Conservation (phyloP, 78 protist species). For the Bigelowiella natans region DNA sequence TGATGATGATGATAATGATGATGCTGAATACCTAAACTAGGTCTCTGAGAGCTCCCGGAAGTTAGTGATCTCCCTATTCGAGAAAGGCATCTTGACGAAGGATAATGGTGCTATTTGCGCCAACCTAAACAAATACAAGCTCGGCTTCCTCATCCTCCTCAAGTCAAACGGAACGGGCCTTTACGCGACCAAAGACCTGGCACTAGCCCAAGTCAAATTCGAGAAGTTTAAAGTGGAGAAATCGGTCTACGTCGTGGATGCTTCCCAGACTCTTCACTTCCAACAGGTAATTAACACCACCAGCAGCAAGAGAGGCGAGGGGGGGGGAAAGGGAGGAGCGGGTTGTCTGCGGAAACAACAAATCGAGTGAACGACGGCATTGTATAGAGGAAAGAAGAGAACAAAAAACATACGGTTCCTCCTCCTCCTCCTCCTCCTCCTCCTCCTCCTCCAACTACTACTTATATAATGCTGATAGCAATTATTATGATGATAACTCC, state of each 20-base stretch:
- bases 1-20: too few relatives aligned
- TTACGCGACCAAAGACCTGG: slow-evolving; percentile 4
- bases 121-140: not conserved
- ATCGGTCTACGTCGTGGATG: not conserved
- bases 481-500: not conserved
- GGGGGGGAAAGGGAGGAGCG: not conserved
- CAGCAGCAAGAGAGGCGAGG: not conserved
- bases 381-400: not conserved
- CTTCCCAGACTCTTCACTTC: not conserved
- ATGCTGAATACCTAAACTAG: too few relatives aligned
- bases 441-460: not conserved
- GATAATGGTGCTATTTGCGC: too few relatives aligned
- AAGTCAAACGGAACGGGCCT: not conserved
- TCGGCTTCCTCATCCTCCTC: not conserved
- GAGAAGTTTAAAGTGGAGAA: not conserved
- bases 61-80: not conserved
- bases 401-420: not conserved
- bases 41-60: not conserved
- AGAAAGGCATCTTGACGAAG: too few relatives aligned
- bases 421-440: not conserved
- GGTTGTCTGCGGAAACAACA: too few relatives aligned
- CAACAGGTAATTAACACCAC: not conserved
- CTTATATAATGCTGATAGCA: not conserved
- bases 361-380: not conserved
- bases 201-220: not conserved